Evolutionary conservation across 768 basidiomycete genomes (phyloP).

Genomic region (Boletus sp.): DNA sequence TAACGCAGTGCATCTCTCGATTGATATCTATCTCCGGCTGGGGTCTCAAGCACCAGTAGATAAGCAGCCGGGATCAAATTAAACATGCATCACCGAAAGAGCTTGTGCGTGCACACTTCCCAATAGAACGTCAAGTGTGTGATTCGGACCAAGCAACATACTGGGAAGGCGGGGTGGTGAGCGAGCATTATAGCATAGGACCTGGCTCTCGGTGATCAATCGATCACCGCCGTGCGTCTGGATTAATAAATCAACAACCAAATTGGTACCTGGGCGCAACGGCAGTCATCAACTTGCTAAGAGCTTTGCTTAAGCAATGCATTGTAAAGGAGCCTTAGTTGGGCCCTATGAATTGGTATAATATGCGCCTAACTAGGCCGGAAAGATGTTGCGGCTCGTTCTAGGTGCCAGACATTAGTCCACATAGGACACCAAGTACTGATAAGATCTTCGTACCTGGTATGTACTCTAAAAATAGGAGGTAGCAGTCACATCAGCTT

Average conservation of each 20-base stretch:
- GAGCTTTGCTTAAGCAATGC: not conserved
- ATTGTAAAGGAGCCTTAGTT: conserved; percentile 44
- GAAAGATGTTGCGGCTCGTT: conserved; percentile 80
- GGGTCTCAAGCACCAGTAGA: too few species aligned
- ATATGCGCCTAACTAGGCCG: conserved; percentile 72
- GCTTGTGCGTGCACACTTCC: not conserved
- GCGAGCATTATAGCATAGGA: too few species aligned
- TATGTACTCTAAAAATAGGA: conserved; percentile 61
- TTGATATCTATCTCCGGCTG: too few species aligned
- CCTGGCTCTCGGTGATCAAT: not conserved
- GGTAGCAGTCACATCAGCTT: conserved; percentile 6
- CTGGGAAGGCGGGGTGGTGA: not conserved
- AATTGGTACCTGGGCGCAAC: not conserved
- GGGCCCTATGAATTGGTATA: conserved; percentile 90
- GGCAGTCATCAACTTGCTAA: not conserved
- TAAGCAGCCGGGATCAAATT: too few species aligned
- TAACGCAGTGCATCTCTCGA: not conserved
- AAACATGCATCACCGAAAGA: too few species aligned
- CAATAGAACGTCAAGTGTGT: too few species aligned
- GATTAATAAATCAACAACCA: not conserved
- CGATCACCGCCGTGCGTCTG: not conserved
- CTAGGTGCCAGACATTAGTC: conserved; percentile 26
- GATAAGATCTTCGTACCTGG: conserved; percentile 43
- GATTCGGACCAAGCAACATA: not conserved
- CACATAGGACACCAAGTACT: not conserved